phyloP scores from a whole-genome alignment of 2,329 filamentous ascomycete species.

The Phialocephala subalpina region DNA sequence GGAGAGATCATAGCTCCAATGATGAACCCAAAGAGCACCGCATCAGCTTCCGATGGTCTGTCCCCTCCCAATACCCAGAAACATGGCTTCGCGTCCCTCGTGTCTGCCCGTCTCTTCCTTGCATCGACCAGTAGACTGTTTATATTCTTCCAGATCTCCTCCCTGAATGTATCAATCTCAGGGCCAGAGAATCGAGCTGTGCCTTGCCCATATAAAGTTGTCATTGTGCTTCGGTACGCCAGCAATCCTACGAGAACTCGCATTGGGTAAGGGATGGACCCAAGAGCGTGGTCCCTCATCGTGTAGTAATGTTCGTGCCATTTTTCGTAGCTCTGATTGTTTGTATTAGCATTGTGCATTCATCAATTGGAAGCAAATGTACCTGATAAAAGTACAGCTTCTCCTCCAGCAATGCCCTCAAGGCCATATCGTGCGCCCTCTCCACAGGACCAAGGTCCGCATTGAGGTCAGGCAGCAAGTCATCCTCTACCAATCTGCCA shows the following conservation, averaged over 20 bases:
- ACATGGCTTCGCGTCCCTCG: not conserved
- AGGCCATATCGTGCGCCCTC: slow-evolving; percentile 57
- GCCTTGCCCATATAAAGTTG: slow-evolving; percentile 64
- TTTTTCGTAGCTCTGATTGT: slow-evolving; percentile 55
- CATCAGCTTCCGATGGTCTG: slow-evolving; percentile 64
- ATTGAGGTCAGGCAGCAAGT: slow-evolving; percentile 58
- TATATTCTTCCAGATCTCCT: slow-evolving; percentile 63
- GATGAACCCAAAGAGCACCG: slow-evolving; percentile 65
- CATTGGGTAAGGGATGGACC: slow-evolving; percentile 58
- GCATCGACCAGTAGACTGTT: slow-evolving; percentile 51
- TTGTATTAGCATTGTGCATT: not conserved
- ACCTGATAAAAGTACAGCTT: slow-evolving; percentile 65
- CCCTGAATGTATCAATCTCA: slow-evolving; percentile 55
- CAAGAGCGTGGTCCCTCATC: slow-evolving; percentile 62
- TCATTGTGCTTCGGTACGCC: slow-evolving; percentile 51
- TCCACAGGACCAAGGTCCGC: slow-evolving; percentile 47
- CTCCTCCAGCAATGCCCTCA: slow-evolving; percentile 65
- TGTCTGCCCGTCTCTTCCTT: slow-evolving; percentile 42
- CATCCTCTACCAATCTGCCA: slow-evolving; percentile 51
- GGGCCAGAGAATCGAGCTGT: slow-evolving; percentile 57
- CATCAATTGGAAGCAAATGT: slow-evolving; percentile 21
- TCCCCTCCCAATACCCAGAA: slow-evolving; percentile 66
- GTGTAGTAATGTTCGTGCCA: slow-evolving; percentile 67
- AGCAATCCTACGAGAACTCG: slow-evolving; percentile 60
- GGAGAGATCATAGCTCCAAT: slow-evolving; percentile 57